phyloP scores from a whole-genome alignment of 2,329 filamentous ascomycete species.

The Cordyceps cicadae region DNA sequence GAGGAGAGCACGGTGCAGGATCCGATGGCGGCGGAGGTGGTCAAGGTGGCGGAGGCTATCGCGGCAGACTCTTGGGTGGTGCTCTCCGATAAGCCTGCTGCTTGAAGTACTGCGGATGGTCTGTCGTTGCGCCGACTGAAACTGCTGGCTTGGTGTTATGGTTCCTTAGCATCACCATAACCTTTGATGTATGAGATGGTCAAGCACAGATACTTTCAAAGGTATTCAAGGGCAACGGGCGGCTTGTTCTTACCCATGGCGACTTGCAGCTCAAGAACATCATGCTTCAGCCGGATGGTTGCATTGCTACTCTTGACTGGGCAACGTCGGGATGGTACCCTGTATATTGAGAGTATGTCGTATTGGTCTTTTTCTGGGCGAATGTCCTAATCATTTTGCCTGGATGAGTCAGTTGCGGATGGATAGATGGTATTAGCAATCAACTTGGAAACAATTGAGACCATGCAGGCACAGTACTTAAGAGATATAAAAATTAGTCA shows the following conservation, averaged over 20 bases:
- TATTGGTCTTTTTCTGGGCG: conserved; percentile 1
- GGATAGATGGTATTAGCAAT: not conserved
- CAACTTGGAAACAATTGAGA: too few species aligned
- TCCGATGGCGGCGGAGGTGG: too few species aligned
- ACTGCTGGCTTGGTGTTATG: too few species aligned
- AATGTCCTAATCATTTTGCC: not conserved
- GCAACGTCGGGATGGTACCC: conserved; percentile 6
- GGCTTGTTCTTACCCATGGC: conserved; percentile 4
- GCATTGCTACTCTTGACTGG: conserved; percentile 7
- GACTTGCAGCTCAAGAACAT: conserved; percentile 8
- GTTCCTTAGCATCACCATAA: too few species aligned
- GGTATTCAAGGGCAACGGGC: not conserved
- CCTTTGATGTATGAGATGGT: too few species aligned
- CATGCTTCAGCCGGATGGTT: not conserved
- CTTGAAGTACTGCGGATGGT: not conserved
- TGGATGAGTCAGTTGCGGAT: conserved; percentile 6
- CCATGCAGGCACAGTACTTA: too few species aligned
- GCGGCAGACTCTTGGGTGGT: conserved; percentile 6
- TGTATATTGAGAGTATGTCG: conserved; percentile 2
- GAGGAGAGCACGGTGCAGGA: too few species aligned
- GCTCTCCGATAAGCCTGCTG: not conserved
- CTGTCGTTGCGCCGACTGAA: not conserved
- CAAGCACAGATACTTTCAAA: not conserved
- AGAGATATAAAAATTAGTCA: too few species aligned
- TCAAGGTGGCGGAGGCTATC: too few species aligned